These are phyloP conservation scores for Exophiala xenobiotica DNA, from an alignment of 2,329 filamentous ascomycete genomes.

Conservation along the genomic window DNA sequence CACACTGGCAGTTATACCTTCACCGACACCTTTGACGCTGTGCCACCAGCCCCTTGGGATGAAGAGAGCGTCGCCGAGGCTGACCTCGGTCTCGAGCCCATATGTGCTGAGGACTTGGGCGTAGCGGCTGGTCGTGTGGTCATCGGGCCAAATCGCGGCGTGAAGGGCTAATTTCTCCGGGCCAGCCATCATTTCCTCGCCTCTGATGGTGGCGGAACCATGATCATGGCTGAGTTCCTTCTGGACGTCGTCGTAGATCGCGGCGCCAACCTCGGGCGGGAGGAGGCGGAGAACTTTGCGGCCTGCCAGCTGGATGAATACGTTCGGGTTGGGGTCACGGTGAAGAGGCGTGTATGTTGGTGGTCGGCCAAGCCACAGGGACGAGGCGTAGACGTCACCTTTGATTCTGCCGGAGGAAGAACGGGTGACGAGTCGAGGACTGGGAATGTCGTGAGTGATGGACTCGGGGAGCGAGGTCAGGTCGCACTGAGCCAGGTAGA, in stretches of 20 bases:
- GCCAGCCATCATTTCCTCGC: conserved; percentile 89
- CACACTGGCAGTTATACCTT: conserved; percentile 59
- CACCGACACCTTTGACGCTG: conserved; percentile 66
- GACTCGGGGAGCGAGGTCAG: conserved; percentile 65
- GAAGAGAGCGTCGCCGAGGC: conserved; percentile 69
- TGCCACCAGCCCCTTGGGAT: conserved; percentile 88
- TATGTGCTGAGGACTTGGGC: conserved; percentile 30
- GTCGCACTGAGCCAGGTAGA: conserved; percentile 85
- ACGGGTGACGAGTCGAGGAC: conserved; percentile 46
- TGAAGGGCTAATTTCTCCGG: conserved; percentile 66
- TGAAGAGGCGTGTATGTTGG: conserved; percentile 90
- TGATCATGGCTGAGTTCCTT: conserved; percentile 31
- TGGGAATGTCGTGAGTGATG: conserved; percentile 66
- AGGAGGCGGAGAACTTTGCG: conserved; percentile 72
- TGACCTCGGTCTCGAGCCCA: conserved; percentile 56
- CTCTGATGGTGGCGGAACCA: conserved; percentile 55
- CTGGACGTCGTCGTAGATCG: conserved; percentile 60
- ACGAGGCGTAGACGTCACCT: conserved; percentile 83
- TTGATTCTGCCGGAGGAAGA: conserved; percentile 64
- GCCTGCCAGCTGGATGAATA: conserved; percentile 80
- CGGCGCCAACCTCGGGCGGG: conserved; percentile 61
- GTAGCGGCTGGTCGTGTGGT: conserved; percentile 1
- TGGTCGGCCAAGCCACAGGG: conserved; percentile 82
- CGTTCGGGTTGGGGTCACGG: conserved; percentile 88
- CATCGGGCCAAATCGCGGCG: conserved; percentile 65